A percentile compares a stretch with the other conserved stretches of the same genome.
Evolutionary conservation across 2,329 filamentous ascomycete genomes (phyloP).

Genomic region (Polychaeton citri): DNA sequence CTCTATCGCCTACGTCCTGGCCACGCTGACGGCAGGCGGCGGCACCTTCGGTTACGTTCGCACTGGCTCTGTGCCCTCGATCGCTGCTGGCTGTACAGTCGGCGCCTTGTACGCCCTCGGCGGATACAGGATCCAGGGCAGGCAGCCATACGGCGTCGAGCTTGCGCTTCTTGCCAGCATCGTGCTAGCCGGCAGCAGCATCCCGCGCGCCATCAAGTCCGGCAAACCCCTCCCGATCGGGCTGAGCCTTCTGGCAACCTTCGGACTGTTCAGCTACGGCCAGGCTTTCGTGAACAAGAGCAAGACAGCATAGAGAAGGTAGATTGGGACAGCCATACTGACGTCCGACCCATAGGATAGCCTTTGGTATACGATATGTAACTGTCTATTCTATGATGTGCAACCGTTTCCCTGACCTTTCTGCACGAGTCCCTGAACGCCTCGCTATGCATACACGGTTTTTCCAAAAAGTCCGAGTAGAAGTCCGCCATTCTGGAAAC

Average conservation of each 20-base stretch:
- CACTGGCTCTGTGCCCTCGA: slow-evolving; percentile 74
- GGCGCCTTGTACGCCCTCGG: slow-evolving; percentile 68
- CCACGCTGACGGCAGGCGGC: slow-evolving; percentile 69
- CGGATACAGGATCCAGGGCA: slow-evolving; percentile 64
- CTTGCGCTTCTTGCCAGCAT: slow-evolving; percentile 76
- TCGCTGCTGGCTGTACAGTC: slow-evolving; percentile 73
- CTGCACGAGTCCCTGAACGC: background rate
- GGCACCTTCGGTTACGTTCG: slow-evolving; percentile 76
- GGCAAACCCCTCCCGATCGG: slow-evolving; percentile 74
- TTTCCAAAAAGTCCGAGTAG: no score
- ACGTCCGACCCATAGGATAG: no score
- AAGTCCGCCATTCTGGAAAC: no score
- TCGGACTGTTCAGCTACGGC: slow-evolving; percentile 70
- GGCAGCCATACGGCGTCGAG: slow-evolving; percentile 71
- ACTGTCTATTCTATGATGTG: background rate
- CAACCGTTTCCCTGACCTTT: background rate
- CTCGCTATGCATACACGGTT: background rate
- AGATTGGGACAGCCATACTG: no score
- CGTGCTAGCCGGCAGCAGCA: slow-evolving; percentile 69
- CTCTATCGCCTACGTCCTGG: slow-evolving; percentile 61
- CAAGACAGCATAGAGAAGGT: background rate
- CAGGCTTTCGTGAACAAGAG: slow-evolving; percentile 39
- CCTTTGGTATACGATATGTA: no score
- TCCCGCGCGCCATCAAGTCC: slow-evolving; percentile 73
- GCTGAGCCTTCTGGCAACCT: slow-evolving; percentile 64